Base-by-base conservation (phyloP, 352 stramenopile species). In the Globisporangium polare region DNA sequence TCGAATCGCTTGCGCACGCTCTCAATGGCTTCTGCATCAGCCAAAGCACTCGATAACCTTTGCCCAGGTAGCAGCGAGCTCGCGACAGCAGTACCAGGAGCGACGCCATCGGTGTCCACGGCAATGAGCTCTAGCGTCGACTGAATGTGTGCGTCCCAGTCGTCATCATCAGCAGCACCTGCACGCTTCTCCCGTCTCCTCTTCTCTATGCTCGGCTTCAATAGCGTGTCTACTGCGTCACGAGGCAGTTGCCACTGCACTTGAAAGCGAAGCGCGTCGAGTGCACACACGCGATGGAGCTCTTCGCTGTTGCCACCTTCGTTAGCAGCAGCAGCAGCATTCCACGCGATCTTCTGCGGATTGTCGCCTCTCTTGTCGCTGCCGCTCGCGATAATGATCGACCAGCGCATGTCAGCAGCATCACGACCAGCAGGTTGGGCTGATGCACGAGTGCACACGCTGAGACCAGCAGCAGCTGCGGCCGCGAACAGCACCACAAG, bases 191-290 rank as follows among this genome's bases (percentile, higher is more conserved):
- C 17, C 12, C 10, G 18, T 4, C 39, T 18, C 37, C 15, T 56
- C 27, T 39, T 8, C 12, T 13, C 24, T 46, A 53, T 10, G 2
- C 24, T 20, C 9, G 29, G n/a, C 12, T 24, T 15, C 15, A 41
- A 7, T 5, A 63, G 33, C 22, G 26, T 24, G 22, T 15, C 13
- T 31, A 39, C 7, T 9, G 15, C 35, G 6, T 20, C 8, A 1
- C 1, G 7, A 26, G 42, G 10, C 3, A 65, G 52, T 2, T 8
- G 22, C 60, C 60, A 65, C 0, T 56, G 27, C 22, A 29, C 42
- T 17, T 35, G 39, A 12, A 65, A 15, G 20, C 15, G 41, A 20
- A 65, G 20, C 10, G n/a, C 35, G 24, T 60, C 60, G 31, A 65
- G 24, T 13, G 52, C 41, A 22, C 60, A 65, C 45, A 57, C 31